Evolutionary conservation across 257 asterid genomes (phyloP).

Genomic region (Thymus mandschuricus): DNA sequence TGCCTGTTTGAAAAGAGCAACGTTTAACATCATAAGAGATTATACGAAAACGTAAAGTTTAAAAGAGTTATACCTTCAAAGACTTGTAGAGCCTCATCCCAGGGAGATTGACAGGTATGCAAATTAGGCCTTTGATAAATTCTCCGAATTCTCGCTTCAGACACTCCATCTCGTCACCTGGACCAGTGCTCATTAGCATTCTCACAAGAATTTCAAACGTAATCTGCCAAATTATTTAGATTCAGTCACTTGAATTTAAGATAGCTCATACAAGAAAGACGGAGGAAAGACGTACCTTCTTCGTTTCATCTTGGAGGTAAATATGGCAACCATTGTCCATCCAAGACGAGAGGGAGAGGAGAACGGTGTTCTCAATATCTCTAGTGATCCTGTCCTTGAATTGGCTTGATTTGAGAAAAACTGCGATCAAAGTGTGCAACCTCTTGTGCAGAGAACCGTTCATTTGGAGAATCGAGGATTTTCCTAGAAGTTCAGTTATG

Average conservation of each 20-base stretch:
- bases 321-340: conserved; percentile 32
- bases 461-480: conserved; percentile 74
- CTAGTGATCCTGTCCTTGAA: conserved; percentile 68
- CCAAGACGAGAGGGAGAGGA: conserved; percentile 62
- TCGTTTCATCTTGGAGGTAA: conserved; percentile 73
- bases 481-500: conserved; percentile 78
- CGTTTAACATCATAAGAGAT: background rate
- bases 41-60: background rate
- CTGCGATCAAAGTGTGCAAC: conserved; percentile 71
- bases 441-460: conserved; percentile 77
- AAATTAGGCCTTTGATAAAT: conserved; percentile 85
- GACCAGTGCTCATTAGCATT: conserved; percentile 73
- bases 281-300: conserved; percentile 52
- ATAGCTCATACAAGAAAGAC: background rate
- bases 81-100: conserved; percentile 87
- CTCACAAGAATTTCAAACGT: conserved; percentile 83
- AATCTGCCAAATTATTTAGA: conserved; percentile 48
- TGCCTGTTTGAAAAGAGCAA: conserved; percentile 51
- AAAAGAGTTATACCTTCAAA: conserved; percentile 57
- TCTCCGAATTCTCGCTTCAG: conserved; percentile 79
- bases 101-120: conserved; percentile 88
- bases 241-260: background rate
- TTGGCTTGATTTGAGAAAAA: conserved; percentile 68
- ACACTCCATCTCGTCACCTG: conserved; percentile 72
- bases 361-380: conserved; percentile 57